Conservation (phyloP, 1,139 yeast species). For the Geotrichum fermentans region DNA sequence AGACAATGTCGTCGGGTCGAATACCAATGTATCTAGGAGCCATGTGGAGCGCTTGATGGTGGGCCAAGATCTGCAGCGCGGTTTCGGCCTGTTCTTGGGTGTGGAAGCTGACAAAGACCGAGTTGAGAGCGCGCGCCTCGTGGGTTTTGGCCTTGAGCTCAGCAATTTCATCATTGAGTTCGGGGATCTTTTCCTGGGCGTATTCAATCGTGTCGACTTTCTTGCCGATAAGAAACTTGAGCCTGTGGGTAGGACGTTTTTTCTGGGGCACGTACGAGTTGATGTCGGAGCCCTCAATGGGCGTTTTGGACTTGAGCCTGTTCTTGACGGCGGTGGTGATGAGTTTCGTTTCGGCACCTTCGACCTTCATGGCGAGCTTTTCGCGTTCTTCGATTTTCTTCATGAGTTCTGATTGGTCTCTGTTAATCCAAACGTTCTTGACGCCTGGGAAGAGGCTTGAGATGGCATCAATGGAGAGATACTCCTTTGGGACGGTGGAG, state of each 20-base stretch:
- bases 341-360: constrained; percentile 62
- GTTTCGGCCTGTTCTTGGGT: constrained; percentile 83
- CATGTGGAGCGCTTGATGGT: constrained; percentile 59
- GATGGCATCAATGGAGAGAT: constrained; percentile 56
- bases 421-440: constrained; percentile 66
- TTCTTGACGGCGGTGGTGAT: constrained; percentile 57
- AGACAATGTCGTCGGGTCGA: constrained; percentile 75
- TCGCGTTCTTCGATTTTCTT: constrained; percentile 58
- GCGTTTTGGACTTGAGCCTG: constrained; percentile 51
- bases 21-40: constrained; percentile 61
- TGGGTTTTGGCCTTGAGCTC: constrained; percentile 41
- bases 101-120: constrained; percentile 82
- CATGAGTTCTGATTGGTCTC: constrained; percentile 58
- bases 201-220: constrained; percentile 82
- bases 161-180: constrained; percentile 60
- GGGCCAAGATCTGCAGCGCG: constrained; percentile 72
- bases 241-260: constrained; percentile 70
- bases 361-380: constrained; percentile 57
- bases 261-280: constrained; percentile 64
- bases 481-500: constrained; percentile 71
- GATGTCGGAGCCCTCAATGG: constrained; percentile 48
- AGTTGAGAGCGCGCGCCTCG: constrained; percentile 43
- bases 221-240: constrained; percentile 64
- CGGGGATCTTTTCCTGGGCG: constrained; percentile 60
- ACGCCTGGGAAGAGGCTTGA: constrained; percentile 64